Base-by-base conservation (phyloP, 768 basidiomycete genomes). In the Panellus pusillus region DNA sequence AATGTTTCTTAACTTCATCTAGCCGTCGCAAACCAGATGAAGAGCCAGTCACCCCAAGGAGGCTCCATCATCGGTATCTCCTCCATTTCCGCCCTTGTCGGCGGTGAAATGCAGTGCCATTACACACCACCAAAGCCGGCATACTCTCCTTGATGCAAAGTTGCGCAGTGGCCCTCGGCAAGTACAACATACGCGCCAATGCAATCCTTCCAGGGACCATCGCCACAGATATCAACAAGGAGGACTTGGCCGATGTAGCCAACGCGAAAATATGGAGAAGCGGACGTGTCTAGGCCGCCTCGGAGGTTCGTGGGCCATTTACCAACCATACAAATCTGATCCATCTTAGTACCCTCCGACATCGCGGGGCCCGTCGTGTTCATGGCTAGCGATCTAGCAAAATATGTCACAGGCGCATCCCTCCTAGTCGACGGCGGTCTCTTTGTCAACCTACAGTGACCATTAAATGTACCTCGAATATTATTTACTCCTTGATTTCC, bases 111-210 rank as follows among this genome's bases (percentile, higher is more conserved):
- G 51, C 88, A 90, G 70, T 82, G 82, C 47, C 87, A 89, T 64
- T 91, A 90, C 61, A 88, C 86, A 3, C 88, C 5, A 90, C 89
- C 5, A 89, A 91, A 64, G 89, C 89, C 2, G 87, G 85, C 1
- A 82, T 91, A 47, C 78, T 87, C 40, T 86, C 83, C 27, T 68
- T 91, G 58, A 91, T 90, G 88, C 86, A 90, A 68, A 86, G 83
- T 56, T 86, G 84, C 61, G 87, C 89, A 4, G 81, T 89, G 39
- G 87, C 89, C 4, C 72, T 90, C 20, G 87, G 87, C n/a, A 84
- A 86, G 57, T 81, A 87, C 66, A 80, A 81, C 44, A 91, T 91
- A 58, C 79, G 89, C 35, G 87, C 82, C 37, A 86, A 86, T 62
- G 82, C 84, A 4, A 69, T 86, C 46, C 75, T 89, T n/a, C 87